Base-by-base conservation (phyloP, 805 yeast genomes). In the Candida dajiaensis region DNA sequence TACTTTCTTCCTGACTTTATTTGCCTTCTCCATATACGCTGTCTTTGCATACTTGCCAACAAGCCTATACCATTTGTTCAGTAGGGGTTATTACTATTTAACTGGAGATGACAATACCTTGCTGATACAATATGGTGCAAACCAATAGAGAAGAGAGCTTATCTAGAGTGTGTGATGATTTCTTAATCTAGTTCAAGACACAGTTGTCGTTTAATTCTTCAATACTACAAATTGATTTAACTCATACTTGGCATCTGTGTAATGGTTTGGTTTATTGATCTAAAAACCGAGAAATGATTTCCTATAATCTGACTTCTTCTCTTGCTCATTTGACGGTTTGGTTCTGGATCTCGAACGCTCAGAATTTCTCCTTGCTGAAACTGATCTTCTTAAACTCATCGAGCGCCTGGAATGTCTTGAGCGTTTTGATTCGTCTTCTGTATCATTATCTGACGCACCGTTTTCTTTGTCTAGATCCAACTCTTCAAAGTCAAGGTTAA, bases 21-120 rank as follows among this genome's bases (percentile, higher is more conserved):
- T 70, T 49, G 63, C 72, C 19, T 49, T 71, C 10, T 61, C 68
- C 47, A 49, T 70, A 10, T 72, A 68, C 53, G 75, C 74, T 19
- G 47, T 71, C 15, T 62, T 63, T 38, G 55, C 63, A 11, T 61
- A 59, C 43, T 51, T 63, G 28, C 68, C 68, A 16, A 46, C 53
- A 7, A 49, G 56, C n/a, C 38, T 57, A 10, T 49, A 52, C 42
- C 54, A 58, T 31, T 38, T 61, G 36, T 43, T 49, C 25, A 52
- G 55, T 7, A 62, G 67, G 56, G 49, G 61, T 16, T 59, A 59
- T 44, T 64, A 62, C 49, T 64, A 64, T 37, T 29, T 57, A 38
- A 64, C 68, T n/a, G 68, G 68, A 22, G 62, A 63, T 41, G 66
- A 64, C 26, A 52, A 50, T 38, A 46, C 43, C 37, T 41, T 53